Conservation (phyloP, 305 asterid genomes). For the Fraxinus baroniana region DNA sequence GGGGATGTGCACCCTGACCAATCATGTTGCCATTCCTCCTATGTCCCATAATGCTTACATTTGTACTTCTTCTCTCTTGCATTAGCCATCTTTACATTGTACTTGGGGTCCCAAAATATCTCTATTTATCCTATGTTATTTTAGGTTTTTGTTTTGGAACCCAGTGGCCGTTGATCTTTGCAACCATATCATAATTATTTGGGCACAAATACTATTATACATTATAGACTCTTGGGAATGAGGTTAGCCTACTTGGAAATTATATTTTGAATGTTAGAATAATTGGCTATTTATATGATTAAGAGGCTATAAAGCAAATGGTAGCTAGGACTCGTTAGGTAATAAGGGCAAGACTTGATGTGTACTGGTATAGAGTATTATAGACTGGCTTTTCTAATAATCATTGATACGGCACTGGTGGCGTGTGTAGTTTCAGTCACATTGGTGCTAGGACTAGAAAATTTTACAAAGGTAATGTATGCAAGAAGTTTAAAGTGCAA, state of each 20-base stretch:
- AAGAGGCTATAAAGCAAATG: constrained; percentile 46
- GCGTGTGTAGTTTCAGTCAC: constrained; percentile 38
- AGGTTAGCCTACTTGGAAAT: constrained; percentile 57
- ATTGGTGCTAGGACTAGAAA: constrained; percentile 48
- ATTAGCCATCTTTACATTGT: constrained; percentile 53
- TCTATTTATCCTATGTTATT: constrained; percentile 44
- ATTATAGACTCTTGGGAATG: constrained; percentile 47
- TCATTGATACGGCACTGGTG: constrained; percentile 41
- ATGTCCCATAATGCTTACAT: neutral
- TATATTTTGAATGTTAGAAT: constrained; percentile 54
- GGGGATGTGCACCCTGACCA: neutral
- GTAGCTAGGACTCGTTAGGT: constrained; percentile 32
- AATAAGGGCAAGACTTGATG: constrained; percentile 36
- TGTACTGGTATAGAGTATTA: constrained; percentile 54
- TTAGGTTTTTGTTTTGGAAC: constrained; percentile 67
- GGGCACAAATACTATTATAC: constrained; percentile 62
- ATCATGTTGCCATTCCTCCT: neutral
- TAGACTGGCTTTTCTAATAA: constrained; percentile 46
- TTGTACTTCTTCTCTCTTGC: constrained; percentile 45
- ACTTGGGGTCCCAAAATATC: constrained; percentile 45
- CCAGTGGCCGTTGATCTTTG: constrained; percentile 58
- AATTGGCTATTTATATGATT: constrained; percentile 53
- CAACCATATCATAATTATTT: constrained; percentile 57
- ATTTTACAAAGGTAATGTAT: constrained; percentile 53
- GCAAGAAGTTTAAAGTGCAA: constrained; percentile 48